Percentiles rank a stretch among this genome's conserved stretches.
phyloP scores from a whole-genome alignment of 2,329 filamentous ascomycete species.

The Colletotrichum melonis region DNA sequence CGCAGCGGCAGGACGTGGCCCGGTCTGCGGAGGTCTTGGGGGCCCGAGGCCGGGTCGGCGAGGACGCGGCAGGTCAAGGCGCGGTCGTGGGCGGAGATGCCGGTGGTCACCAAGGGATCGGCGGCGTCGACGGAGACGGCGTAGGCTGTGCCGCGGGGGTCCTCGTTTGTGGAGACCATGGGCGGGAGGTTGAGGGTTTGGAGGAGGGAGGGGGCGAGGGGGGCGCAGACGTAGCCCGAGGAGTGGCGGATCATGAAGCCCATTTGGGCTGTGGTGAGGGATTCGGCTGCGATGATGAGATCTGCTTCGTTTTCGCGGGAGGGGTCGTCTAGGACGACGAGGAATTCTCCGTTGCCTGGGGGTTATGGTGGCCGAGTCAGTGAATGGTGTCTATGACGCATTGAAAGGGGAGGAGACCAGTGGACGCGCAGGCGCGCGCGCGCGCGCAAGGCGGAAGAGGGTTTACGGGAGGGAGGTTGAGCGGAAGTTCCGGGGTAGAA shows the following conservation, averaged over 20 bases:
- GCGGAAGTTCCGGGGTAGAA: neutral
- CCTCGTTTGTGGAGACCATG: slow-evolving; percentile 83
- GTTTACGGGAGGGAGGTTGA: slow-evolving; percentile 20
- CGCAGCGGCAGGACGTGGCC: slow-evolving; percentile 92
- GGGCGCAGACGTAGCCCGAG: slow-evolving; percentile 91
- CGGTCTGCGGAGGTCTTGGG: slow-evolving; percentile 78
- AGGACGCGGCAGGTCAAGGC: slow-evolving; percentile 83
- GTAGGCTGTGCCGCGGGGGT: slow-evolving; percentile 93
- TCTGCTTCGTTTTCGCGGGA: slow-evolving; percentile 98
- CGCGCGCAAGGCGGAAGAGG: neutral
- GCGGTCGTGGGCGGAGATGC: slow-evolving; percentile 90
- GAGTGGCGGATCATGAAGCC: slow-evolving; percentile 95
- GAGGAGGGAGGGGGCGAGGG: slow-evolving; percentile 77
- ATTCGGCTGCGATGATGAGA: slow-evolving; percentile 90
- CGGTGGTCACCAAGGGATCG: slow-evolving; percentile 80
- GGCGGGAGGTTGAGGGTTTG: slow-evolving; percentile 81
- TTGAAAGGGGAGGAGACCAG: neutral
- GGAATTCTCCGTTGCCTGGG: slow-evolving; percentile 84
- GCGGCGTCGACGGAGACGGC: slow-evolving; percentile 88
- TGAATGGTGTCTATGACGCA: neutral
- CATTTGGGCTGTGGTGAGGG: slow-evolving; percentile 89
- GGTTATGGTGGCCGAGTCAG: slow-evolving; percentile 10
- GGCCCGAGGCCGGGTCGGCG: slow-evolving; percentile 70
- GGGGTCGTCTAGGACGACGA: slow-evolving; percentile 93
- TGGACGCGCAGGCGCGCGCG: neutral